These are phyloP conservation scores for Aspergillus fijiensis DNA, from an alignment of 2,329 filamentous ascomycete genomes.

Conservation along the genomic window DNA sequence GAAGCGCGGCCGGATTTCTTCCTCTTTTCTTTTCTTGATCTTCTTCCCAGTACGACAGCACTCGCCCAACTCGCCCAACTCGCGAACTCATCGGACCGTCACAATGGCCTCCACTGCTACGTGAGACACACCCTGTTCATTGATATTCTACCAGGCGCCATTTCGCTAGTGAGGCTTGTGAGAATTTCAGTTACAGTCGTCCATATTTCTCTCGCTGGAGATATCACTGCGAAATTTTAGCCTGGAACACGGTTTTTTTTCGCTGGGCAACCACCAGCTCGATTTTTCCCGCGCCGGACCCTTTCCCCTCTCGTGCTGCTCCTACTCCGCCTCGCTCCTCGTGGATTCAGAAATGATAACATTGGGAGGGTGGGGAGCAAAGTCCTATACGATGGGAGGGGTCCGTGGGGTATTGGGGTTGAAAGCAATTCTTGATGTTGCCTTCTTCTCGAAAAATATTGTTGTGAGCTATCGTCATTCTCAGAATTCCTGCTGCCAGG, in stretches of 20 bases:
- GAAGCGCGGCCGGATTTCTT: constrained; percentile 15
- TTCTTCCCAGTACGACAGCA: constrained; percentile 36
- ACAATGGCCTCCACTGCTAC: constrained; percentile 62
- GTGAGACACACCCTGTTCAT: constrained; percentile 51
- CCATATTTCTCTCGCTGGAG: constrained; percentile 70
- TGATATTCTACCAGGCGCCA: constrained; percentile 26
- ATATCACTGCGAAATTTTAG: constrained; percentile 32
- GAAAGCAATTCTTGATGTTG: constrained; percentile 51
- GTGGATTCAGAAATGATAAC: constrained; percentile 15
- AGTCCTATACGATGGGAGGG: constrained; percentile 55
- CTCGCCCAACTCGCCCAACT: constrained; percentile 38
- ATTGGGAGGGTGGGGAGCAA: constrained; percentile 33
- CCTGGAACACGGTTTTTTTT: constrained; percentile 3
- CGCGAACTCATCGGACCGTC: constrained; percentile 48
- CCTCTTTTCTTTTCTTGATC: constrained; percentile 24
- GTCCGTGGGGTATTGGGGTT: constrained; percentile 72
- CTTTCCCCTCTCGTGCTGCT: constrained; percentile 16
- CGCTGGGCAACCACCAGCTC: constrained; percentile 65
- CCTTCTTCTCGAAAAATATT: constrained; percentile 77
- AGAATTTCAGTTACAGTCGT: constrained; percentile 71
- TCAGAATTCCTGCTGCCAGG: constrained; percentile 14
- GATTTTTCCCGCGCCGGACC: constrained; percentile 61
- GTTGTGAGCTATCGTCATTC: constrained; percentile 51
- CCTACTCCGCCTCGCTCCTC: constrained; percentile 22
- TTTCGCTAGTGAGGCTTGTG: constrained; percentile 45